These are phyloP conservation scores for Trichomonascaceae sp. DNA, from an alignment of 1,139 yeast species.

Conservation along the genomic window DNA sequence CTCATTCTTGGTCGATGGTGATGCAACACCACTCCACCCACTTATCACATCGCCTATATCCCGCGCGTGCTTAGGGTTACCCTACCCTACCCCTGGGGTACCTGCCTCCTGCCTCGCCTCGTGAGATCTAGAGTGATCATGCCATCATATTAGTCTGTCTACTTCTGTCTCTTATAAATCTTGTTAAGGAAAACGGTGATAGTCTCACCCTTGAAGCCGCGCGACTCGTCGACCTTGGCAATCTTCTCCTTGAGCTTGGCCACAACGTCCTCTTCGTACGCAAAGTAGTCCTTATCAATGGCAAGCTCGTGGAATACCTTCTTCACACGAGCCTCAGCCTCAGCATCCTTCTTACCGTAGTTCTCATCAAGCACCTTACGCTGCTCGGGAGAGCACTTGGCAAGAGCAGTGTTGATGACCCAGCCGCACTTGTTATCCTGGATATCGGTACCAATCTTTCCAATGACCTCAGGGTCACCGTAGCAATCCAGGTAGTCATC, in stretches of 20 bases:
- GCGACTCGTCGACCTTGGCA: conserved; percentile 63
- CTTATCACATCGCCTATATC: too few relatives aligned
- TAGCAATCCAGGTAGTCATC: conserved; percentile 96
- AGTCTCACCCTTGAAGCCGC: conserved; percentile 84
- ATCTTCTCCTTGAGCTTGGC: conserved; percentile 52
- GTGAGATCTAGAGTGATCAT: too few relatives aligned
- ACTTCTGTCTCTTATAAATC: conserved; percentile 89
- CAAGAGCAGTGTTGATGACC: conserved; percentile 89
- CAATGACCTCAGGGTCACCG: conserved; percentile 95
- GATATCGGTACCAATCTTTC: conserved; percentile 97
- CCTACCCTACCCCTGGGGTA: too few relatives aligned
- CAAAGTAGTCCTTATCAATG: conserved; percentile 55
- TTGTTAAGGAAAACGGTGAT: conserved; percentile 73
- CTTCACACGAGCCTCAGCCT: conserved; percentile 59
- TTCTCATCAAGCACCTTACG: conserved; percentile 70
- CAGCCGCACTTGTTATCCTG: conserved; percentile 98
- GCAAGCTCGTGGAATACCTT: conserved; percentile 61
- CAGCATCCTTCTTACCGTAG: conserved; percentile 75
- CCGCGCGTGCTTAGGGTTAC: too few relatives aligned
- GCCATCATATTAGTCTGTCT: conserved; percentile 15
- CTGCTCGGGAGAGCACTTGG: conserved; percentile 68
- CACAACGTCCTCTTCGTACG: conserved; percentile 74
- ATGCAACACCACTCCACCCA: too few relatives aligned
- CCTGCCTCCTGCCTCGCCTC: too few relatives aligned
- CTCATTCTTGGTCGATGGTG: too few relatives aligned